Conservation (phyloP, 2,329 filamentous ascomycete species). For the Cytospora leucostoma region DNA sequence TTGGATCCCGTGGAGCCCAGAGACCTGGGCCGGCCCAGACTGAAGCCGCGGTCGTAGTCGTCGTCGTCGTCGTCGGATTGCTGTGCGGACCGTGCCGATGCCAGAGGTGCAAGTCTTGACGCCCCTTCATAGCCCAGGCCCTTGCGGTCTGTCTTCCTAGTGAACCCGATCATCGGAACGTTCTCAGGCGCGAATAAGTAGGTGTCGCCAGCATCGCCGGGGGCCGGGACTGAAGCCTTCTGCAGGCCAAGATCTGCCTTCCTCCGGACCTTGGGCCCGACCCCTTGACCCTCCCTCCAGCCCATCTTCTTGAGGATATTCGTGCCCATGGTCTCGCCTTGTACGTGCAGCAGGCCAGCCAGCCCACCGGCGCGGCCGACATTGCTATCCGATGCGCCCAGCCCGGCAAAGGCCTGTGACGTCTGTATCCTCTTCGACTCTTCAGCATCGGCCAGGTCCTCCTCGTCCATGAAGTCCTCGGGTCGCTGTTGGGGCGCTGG, state of each 20-base stretch:
- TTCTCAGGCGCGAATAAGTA: conserved; percentile 88
- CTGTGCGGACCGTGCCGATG: conserved; percentile 32
- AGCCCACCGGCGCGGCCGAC: conserved; percentile 53
- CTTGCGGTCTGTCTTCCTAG: conserved; percentile 67
- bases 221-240: conserved; percentile 30
- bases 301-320: conserved; percentile 90
- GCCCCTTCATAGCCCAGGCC: conserved; percentile 70
- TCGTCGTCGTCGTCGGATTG: conserved; percentile 50
- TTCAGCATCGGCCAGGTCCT: conserved; percentile 84
- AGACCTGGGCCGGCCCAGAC: conserved; percentile 33
- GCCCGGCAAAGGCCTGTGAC: conserved; percentile 69
- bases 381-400: conserved; percentile 68
- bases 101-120: conserved; percentile 48
- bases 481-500: conserved; percentile 56
- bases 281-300: conserved; percentile 91
- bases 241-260: conserved; percentile 66
- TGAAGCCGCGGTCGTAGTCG: conserved; percentile 32
- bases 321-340: conserved; percentile 83
- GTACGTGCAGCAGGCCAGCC: conserved; percentile 69
- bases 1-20: conserved; percentile 27
- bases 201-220: conserved; percentile 46
- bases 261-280: conserved; percentile 82
- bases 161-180: conserved; percentile 65
- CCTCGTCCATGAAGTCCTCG: conserved; percentile 98
- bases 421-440: conserved; percentile 77